These are phyloP conservation scores for Fonsecaea pugnacius DNA, from an alignment of 2,329 filamentous ascomycete species.

Conservation along the genomic window DNA sequence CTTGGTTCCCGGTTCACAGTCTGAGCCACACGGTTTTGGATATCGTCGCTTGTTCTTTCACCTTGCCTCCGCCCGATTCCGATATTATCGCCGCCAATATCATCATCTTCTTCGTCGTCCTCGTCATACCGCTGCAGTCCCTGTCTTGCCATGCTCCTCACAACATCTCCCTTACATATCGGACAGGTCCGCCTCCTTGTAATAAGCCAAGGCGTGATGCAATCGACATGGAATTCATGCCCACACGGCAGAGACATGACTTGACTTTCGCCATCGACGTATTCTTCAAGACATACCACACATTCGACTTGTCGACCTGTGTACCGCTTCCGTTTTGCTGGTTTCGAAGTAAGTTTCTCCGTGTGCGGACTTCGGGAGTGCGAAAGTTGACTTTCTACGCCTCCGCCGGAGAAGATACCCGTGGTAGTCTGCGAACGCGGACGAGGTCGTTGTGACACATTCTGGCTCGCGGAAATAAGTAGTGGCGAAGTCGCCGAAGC, in stretches of 20 bases:
- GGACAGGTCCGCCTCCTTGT: constrained; percentile 95
- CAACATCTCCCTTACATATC: constrained; percentile 97
- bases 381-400: constrained; percentile 19
- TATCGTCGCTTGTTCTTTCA: constrained; percentile 50
- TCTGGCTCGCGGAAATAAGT: constrained; percentile 61
- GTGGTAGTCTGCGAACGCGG: constrained; percentile 47
- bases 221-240: constrained; percentile 96
- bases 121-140: constrained; percentile 29
- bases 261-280: constrained; percentile 87
- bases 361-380: constrained; percentile 36
- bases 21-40: constrained; percentile 52
- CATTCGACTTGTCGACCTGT: constrained; percentile 78
- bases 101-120: constrained; percentile 37
- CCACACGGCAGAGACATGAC: constrained; percentile 98
- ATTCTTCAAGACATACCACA: constrained; percentile 95
- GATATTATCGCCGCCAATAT: neutral
- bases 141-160: constrained; percentile 63
- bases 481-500: constrained; percentile 79
- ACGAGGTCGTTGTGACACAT: constrained; percentile 41
- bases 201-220: constrained; percentile 98
- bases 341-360: constrained; percentile 39
- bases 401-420: constrained; percentile 38
- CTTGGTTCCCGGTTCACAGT: constrained; percentile 55
- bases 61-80: neutral
- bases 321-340: constrained; percentile 58